Evolutionary conservation across 192 early-diverging fungal species (phyloP).

Genomic region (Coemansia sp.): DNA sequence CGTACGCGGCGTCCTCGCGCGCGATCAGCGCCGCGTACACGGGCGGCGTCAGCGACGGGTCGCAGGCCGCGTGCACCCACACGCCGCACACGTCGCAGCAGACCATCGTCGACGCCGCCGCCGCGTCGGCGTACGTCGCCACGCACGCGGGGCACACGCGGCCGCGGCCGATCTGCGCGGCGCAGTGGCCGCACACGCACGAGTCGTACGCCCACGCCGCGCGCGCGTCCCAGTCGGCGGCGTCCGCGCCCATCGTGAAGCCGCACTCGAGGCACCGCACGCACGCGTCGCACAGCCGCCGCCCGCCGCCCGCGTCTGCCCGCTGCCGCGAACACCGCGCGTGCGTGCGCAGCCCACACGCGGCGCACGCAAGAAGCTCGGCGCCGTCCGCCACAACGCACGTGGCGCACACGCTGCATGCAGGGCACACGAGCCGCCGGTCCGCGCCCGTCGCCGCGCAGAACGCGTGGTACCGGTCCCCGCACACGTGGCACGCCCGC

Average conservation of each 20-base stretch:
- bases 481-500: slow-evolving; percentile 50
- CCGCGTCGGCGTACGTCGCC: slow-evolving; percentile 54
- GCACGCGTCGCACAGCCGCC: slow-evolving; percentile 53
- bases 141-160: slow-evolving; percentile 63
- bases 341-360: slow-evolving; percentile 35
- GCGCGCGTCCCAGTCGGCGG: slow-evolving; percentile 3
- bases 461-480: slow-evolving; percentile 54
- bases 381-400: slow-evolving; percentile 18
- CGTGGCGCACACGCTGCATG: slow-evolving; percentile 38
- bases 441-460: slow-evolving; percentile 32
- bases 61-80: slow-evolving; percentile 66
- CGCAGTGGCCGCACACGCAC: slow-evolving; percentile 58
- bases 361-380: slow-evolving; percentile 40
- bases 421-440: slow-evolving; percentile 29
- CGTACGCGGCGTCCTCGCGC: slow-evolving; percentile 60
- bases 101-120: slow-evolving; percentile 63
- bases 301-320: slow-evolving; percentile 17
- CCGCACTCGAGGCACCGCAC: slow-evolving; percentile 49
- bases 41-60: slow-evolving; percentile 45
- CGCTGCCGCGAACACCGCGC: slow-evolving; percentile 37
- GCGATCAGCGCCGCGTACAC: slow-evolving; percentile 64
- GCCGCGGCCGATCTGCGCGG: slow-evolving; percentile 54
- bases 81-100: slow-evolving; percentile 63
- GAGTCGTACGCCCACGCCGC: slow-evolving; percentile 58
- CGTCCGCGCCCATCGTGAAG: slow-evolving; percentile 14